Evolutionary conservation across 2,329 filamentous ascomycete species (phyloP).

Genomic region (Allantophomopsis cytisporea): DNA sequence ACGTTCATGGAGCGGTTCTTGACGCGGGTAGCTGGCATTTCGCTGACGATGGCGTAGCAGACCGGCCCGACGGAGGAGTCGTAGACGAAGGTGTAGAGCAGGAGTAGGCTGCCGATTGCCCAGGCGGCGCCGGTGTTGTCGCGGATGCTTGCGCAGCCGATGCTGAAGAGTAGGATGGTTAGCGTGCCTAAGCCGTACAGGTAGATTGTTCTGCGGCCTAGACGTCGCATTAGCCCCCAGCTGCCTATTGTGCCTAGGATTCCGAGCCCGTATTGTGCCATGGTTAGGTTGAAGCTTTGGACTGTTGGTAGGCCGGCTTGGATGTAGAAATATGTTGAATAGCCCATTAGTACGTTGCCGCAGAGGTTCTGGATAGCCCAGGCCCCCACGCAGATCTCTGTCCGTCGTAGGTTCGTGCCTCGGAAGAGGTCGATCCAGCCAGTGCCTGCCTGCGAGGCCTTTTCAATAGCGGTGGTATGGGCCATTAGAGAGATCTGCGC

Average conservation of each 20-base stretch:
- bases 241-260: conserved; percentile 38
- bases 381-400: conserved; percentile 42
- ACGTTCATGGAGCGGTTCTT: conserved; percentile 24
- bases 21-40: conserved; percentile 24
- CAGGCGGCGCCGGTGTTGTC: conserved; percentile 25
- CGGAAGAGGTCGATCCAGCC: conserved; percentile 36
- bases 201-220: conserved; percentile 38
- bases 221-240: conserved; percentile 29
- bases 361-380: conserved; percentile 52
- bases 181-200: conserved; percentile 29
- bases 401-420: conserved; percentile 34
- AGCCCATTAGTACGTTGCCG: conserved; percentile 49
- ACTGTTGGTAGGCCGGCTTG: conserved; percentile 57
- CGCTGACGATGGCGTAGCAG: conserved; percentile 24
- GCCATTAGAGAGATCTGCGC: conserved; percentile 39
- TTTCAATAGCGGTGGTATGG: conserved; percentile 42
- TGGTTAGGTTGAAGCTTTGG: conserved; percentile 54
- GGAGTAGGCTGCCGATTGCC: conserved; percentile 24
- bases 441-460: conserved; percentile 26
- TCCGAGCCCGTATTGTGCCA: conserved; percentile 33
- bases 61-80: conserved; percentile 28
- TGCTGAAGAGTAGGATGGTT: conserved; percentile 27
- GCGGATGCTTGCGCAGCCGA: conserved; percentile 25
- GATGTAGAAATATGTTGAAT: conserved; percentile 47
- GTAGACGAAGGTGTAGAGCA: conserved; percentile 27